These are phyloP conservation scores for Aphanomyces astaci DNA, from an alignment of 352 stramenopile species.

Conservation along the genomic window DNA sequence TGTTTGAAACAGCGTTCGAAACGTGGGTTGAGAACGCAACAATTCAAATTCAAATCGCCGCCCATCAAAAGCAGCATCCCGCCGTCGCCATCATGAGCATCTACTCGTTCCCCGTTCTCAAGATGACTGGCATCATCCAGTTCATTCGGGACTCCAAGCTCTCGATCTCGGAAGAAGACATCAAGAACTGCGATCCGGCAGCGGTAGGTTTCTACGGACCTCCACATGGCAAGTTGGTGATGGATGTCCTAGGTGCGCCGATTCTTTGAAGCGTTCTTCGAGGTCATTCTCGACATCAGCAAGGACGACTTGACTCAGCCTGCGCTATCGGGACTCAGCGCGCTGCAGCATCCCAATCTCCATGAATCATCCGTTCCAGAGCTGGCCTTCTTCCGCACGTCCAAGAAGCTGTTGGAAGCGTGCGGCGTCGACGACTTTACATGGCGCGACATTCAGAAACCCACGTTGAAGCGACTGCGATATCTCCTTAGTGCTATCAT, in stretches of 20 bases:
- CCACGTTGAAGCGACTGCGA: conserved; percentile 84
- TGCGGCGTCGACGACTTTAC: conserved; percentile 93
- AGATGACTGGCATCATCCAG: conserved; percentile 88
- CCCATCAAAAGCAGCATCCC: background rate
- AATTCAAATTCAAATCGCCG: conserved; percentile 8
- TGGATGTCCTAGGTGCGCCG: conserved; percentile 65
- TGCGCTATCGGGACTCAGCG: conserved; percentile 70
- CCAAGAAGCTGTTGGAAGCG: conserved; percentile 82
- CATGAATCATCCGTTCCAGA: conserved; percentile 91
- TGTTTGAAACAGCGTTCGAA: background rate
- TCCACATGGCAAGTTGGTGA: conserved; percentile 27
- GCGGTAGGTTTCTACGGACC: conserved; percentile 24
- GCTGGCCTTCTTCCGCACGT: conserved; percentile 87
- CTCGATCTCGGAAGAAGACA: conserved; percentile 82
- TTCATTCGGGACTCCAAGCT: conserved; percentile 89
- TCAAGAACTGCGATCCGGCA: conserved; percentile 55
- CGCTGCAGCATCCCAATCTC: conserved; percentile 85
- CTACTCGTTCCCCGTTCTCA: conserved; percentile 92
- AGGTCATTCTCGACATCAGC: conserved; percentile 82
- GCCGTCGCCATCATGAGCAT: background rate
- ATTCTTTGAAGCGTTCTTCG: conserved; percentile 86
- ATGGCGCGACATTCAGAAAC: conserved; percentile 85
- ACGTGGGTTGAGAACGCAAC: background rate
- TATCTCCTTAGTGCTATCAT: conserved; percentile 93
- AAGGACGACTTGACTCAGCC: conserved; percentile 89